These are phyloP conservation scores for Termitomyces sp. DNA, from an alignment of 768 basidiomycete genomes.

Conservation along the genomic window DNA sequence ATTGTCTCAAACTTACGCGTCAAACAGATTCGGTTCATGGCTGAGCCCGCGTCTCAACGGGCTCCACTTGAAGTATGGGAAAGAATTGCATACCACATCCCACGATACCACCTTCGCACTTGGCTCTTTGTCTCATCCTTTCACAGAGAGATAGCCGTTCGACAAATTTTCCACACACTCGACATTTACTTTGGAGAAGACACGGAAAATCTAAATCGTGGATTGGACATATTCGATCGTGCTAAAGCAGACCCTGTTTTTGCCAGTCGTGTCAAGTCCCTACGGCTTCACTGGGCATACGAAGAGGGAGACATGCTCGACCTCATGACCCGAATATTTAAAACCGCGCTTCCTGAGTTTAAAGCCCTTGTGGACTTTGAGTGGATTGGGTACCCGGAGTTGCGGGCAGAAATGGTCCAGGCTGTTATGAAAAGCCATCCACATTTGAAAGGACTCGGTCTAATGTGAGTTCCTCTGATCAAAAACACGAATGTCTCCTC, in stretches of 20 bases:
- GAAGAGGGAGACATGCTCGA: slow-evolving; percentile 65
- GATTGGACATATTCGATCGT: slow-evolving; percentile 62
- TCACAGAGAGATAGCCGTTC: slow-evolving; percentile 59
- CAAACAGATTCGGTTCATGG: slow-evolving; percentile 44
- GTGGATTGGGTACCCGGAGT: slow-evolving; percentile 75
- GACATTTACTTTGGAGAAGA: slow-evolving; percentile 69
- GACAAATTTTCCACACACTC: slow-evolving; percentile 61
- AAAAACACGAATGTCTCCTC: not conserved
- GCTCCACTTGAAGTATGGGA: slow-evolving; percentile 68
- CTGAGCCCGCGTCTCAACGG: slow-evolving; percentile 56
- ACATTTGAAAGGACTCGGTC: slow-evolving; percentile 49
- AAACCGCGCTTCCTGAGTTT: slow-evolving; percentile 59
- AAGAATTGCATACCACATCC: slow-evolving; percentile 54
- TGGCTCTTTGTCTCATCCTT: slow-evolving; percentile 65
- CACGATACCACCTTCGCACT: slow-evolving; percentile 61
- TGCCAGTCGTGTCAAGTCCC: slow-evolving; percentile 51
- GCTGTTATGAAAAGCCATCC: slow-evolving; percentile 50
- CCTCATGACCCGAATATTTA: slow-evolving; percentile 47
- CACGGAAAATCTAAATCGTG: slow-evolving; percentile 52
- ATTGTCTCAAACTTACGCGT: slow-evolving; percentile 1
- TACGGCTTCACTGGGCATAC: slow-evolving; percentile 65
- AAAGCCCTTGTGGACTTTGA: slow-evolving; percentile 58
- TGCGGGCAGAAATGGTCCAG: slow-evolving; percentile 63
- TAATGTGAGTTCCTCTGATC: slow-evolving; percentile 37
- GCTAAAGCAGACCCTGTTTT: slow-evolving; percentile 60